Base-by-base conservation (phyloP, 139 green algal species). In the Chlamydomonas eustigma region DNA sequence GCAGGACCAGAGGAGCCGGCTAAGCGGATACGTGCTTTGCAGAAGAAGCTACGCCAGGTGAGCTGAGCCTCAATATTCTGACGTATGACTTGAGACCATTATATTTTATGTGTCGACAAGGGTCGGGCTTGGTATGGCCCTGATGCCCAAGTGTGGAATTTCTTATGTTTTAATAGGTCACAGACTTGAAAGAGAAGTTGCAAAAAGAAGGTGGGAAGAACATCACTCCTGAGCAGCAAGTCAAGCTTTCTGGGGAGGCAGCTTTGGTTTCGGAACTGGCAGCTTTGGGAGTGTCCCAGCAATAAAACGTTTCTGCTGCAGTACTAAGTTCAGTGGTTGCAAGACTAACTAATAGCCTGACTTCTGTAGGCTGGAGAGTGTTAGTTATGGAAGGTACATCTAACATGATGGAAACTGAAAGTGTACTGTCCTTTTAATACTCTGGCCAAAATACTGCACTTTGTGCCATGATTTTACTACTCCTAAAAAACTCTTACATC, bases 1-100 rank as follows among this genome's bases (percentile, higher is more conserved):
- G 38, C 0, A 50, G 37, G 38, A 25, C 5, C 44, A 31, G 89
- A 92, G 44, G 50, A 75, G 1, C 64, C 52, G 3, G 70, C 81
- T 64, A 94, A 92, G 83, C 79, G 81, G 0, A 37, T 88, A 3
- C 78, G 86, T 0, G 75, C 72, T 18, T 81, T 94, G 78, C 85
- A 92, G 72, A 94, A 94, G 79, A 94, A 94, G 82, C 75, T 91
- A 64, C 80, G 84, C 2, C 87, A 93, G 74, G 81, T 93, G 34
- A 12, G 52, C 66, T 74, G n/a, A 12, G 33, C 35, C 35, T 35
- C 28, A 70, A 37, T 8, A 37, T 37, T 37, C 30, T 70, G 5
- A 37, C 30, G 6, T 70, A 37, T 22, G 25, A 18, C 28, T 37
- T 70, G 24, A 8, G 30, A 37, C 30, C 28, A 8, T 70, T 39